Evolutionary conservation across 83 land plant species (phyloP).

Genomic region (Picea engelmannii): DNA sequence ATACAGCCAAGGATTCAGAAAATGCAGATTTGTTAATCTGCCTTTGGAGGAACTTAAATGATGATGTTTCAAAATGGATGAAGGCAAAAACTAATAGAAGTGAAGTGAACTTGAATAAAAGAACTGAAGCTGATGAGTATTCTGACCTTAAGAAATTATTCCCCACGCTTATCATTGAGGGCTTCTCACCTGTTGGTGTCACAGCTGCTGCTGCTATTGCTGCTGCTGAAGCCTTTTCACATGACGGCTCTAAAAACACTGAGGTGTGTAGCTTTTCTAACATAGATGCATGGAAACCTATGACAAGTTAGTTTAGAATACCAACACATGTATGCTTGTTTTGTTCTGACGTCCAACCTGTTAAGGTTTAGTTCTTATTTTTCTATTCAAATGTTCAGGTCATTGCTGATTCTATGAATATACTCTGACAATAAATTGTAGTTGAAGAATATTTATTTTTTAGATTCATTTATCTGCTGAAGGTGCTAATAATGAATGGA

Average conservation of each 20-base stretch:
- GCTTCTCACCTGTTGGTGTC: slow-evolving; percentile 23
- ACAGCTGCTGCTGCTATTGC: slow-evolving; percentile 25
- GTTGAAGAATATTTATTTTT: not conserved
- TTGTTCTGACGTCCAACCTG: not conserved
- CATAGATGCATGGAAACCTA: not conserved
- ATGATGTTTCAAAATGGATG: slow-evolving; percentile 29
- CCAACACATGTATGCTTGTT: not conserved
- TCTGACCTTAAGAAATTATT: slow-evolving; percentile 18
- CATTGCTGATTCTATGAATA: not conserved
- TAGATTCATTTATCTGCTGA: not conserved
- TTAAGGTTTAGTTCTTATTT: not conserved
- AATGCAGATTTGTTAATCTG: slow-evolving; percentile 19
- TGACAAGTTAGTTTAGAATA: not conserved
- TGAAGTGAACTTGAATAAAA: slow-evolving; percentile 6
- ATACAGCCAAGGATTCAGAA: slow-evolving; percentile 15
- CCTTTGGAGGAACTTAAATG: slow-evolving; percentile 22
- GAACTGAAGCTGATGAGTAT: slow-evolving; percentile 14
- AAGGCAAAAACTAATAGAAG: slow-evolving; percentile 14
- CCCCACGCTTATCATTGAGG: slow-evolving; percentile 22
- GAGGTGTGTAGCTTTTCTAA: slow-evolving; percentile 12
- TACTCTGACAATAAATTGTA: not conserved
- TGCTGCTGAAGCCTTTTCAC: slow-evolving; percentile 30
- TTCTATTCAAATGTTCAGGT: not conserved
- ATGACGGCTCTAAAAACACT: not conserved
- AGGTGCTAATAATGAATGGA: too few relatives aligned